Conservation (phyloP, 2,329 filamentous ascomycete genomes). For the Bipolaris bicolor region DNA sequence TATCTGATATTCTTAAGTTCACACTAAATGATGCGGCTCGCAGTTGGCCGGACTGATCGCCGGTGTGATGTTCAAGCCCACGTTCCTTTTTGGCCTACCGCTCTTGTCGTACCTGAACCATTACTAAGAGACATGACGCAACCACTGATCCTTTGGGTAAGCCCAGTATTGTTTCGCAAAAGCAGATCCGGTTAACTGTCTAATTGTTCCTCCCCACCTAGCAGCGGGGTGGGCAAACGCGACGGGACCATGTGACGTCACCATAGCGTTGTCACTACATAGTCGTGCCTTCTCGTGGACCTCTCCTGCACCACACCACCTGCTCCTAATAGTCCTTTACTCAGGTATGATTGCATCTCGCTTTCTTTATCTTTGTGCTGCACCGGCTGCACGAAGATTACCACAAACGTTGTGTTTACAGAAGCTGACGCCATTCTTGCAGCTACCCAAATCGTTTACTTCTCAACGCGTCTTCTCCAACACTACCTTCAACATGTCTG, state of each 20-base stretch:
- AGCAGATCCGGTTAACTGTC: constrained; percentile 7
- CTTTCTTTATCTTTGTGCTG: constrained; percentile 12
- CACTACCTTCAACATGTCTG: constrained; percentile 35
- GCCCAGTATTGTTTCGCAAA: constrained; percentile 7
- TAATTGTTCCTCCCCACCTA: constrained; percentile 17
- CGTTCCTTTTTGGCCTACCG: constrained; percentile 1
- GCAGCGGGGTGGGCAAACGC: constrained; percentile 15
- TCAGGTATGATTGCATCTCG: constrained; percentile 22
- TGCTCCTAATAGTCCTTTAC: constrained; percentile 1
- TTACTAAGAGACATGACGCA: constrained; percentile 17
- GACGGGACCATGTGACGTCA: constrained; percentile 25
- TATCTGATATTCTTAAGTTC: constrained; percentile 14
- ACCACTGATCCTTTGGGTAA: constrained; percentile 8
- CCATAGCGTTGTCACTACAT: constrained; percentile 18
- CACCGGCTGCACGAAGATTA: constrained; percentile 12
- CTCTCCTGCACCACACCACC: constrained; percentile 8
- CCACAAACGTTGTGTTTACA: constrained; percentile 16
- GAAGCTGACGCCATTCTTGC: constrained; percentile 28
- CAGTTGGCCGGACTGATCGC: not conserved
- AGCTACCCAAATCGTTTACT: constrained; percentile 19
- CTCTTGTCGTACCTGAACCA: not conserved
- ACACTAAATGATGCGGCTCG: constrained; percentile 7
- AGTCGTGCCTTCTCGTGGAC: constrained; percentile 17
- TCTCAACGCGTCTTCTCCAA: constrained; percentile 19
- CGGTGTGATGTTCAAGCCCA: not conserved